These are phyloP conservation scores for Jamesozyma gamospora DNA, from an alignment of 805 yeast species.

Conservation along the genomic window DNA sequence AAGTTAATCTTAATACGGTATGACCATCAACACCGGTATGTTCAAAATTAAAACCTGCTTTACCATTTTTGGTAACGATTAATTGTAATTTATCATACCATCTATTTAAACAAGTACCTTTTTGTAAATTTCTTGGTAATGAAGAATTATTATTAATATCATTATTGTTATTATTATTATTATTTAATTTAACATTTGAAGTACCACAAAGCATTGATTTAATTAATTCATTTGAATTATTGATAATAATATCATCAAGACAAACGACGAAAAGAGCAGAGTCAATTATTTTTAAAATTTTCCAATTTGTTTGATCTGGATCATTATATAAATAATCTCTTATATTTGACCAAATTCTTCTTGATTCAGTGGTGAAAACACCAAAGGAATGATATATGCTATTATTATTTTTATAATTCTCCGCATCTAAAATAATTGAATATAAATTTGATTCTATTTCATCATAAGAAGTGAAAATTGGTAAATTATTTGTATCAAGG, in stretches of 20 bases:
- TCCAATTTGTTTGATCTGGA: constrained; percentile 46
- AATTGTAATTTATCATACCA: constrained; percentile 92
- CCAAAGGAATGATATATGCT: constrained; percentile 53
- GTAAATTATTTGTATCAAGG: constrained; percentile 58
- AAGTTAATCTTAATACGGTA: constrained; percentile 77
- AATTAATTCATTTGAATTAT: constrained; percentile 41
- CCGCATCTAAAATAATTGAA: constrained; percentile 56
- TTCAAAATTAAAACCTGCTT: constrained; percentile 89
- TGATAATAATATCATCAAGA: constrained; percentile 57
- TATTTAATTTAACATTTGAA: constrained; percentile 51
- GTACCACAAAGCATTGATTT: constrained; percentile 85
- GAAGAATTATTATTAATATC: too few species aligned
- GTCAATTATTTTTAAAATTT: constrained; percentile 67
- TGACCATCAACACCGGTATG: constrained; percentile 96
- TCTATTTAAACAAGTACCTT: constrained; percentile 88
- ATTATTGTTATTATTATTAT: constrained; percentile 5
- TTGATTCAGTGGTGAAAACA: constrained; percentile 79
- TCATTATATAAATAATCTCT: constrained; percentile 42
- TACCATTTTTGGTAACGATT: constrained; percentile 78
- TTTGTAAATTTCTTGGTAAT: constrained; percentile 56
- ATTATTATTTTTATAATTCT: neutral
- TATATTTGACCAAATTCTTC: constrained; percentile 77
- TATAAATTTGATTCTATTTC: constrained; percentile 68
- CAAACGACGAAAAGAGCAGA: constrained; percentile 76
- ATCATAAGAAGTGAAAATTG: constrained; percentile 55